phyloP scores from a whole-genome alignment of 257 asterid genomes.

The Lycium barbarum region DNA sequence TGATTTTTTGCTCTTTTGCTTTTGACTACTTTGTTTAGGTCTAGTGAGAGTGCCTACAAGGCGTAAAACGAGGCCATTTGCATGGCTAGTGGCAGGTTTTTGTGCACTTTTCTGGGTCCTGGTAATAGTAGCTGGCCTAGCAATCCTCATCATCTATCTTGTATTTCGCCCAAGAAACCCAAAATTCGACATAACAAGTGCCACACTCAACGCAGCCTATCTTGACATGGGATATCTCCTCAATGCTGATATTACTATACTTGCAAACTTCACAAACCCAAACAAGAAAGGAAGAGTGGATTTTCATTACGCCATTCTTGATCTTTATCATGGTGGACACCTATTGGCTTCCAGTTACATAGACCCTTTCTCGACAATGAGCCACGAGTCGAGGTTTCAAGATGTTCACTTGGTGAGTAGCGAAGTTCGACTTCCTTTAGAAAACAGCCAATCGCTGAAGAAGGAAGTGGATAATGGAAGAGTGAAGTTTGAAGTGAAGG shows the following conservation, averaged over 20 bases:
- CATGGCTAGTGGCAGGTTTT: constrained; percentile 82
- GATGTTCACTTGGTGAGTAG: constrained; percentile 70
- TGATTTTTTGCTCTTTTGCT: not conserved
- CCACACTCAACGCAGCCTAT: constrained; percentile 85
- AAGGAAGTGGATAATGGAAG: constrained; percentile 68
- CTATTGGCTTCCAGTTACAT: constrained; percentile 66
- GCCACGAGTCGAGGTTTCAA: constrained; percentile 60
- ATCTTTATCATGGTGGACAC: constrained; percentile 58
- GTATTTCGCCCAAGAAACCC: constrained; percentile 80
- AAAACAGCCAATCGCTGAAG: constrained; percentile 53
- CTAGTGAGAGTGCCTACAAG: constrained; percentile 29
- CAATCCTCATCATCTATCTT: constrained; percentile 72
- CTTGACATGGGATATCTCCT: constrained; percentile 90
- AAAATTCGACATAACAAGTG: constrained; percentile 71
- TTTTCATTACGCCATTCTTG: constrained; percentile 63
- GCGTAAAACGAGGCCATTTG: constrained; percentile 57
- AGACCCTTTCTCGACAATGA: constrained; percentile 61
- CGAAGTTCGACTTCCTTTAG: constrained; percentile 68
- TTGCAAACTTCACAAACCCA: constrained; percentile 89
- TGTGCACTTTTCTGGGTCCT: constrained; percentile 85
- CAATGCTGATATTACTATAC: constrained; percentile 75
- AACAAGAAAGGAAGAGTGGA: constrained; percentile 80
- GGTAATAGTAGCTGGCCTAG: constrained; percentile 71
- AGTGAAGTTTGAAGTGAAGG: constrained; percentile 66
- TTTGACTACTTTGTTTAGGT: constrained; percentile 16